Percentiles rank a stretch among this genome's conserved stretches.
Evolutionary conservation across 345 rosid species (phyloP).

Genomic region (Eucalyptus leucophloia): DNA sequence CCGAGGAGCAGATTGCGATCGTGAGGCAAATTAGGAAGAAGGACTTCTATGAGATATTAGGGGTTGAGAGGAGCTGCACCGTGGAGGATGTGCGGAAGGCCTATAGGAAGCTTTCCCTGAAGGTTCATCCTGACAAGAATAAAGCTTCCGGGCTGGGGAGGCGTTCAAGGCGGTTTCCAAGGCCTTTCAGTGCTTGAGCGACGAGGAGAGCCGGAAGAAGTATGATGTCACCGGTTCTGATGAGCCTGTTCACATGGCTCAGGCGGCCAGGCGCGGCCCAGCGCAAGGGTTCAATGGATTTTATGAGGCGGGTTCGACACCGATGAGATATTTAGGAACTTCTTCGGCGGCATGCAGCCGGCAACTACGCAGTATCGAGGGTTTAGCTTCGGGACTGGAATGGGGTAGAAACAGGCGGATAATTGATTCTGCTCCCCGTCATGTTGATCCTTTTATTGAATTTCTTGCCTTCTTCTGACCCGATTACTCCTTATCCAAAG

Average conservation of each 20-base stretch:
- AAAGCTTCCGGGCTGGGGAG: slow-evolving; percentile 88
- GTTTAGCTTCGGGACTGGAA: slow-evolving; percentile 59
- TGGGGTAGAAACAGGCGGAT: slow-evolving; percentile 39
- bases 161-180: slow-evolving; percentile 77
- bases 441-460: slow-evolving; percentile 54
- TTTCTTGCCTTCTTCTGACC: slow-evolving; percentile 72
- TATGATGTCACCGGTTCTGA: slow-evolving; percentile 75
- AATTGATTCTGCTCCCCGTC: slow-evolving; percentile 76
- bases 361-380: slow-evolving; percentile 54
- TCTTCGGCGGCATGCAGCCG: slow-evolving; percentile 77
- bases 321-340: slow-evolving; percentile 87
- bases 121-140: slow-evolving; percentile 94
- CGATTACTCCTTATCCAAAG: slow-evolving; percentile 52
- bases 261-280: slow-evolving; percentile 20
- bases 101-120: slow-evolving; percentile 71
- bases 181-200: slow-evolving; percentile 87
- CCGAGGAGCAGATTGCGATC: slow-evolving; percentile 64
- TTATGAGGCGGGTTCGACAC: slow-evolving; percentile 70
- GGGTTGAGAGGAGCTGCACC: slow-evolving; percentile 49
- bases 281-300: slow-evolving; percentile 42
- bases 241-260: slow-evolving; percentile 48
- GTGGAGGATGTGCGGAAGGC: slow-evolving; percentile 83
- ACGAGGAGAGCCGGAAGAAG: slow-evolving; percentile 48
- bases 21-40: slow-evolving; percentile 71
- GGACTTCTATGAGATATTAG: slow-evolving; percentile 76